Evolutionary conservation across 495 filamentous ascomycete genomes (phyloP).

Genomic region (Tuber borchii): DNA sequence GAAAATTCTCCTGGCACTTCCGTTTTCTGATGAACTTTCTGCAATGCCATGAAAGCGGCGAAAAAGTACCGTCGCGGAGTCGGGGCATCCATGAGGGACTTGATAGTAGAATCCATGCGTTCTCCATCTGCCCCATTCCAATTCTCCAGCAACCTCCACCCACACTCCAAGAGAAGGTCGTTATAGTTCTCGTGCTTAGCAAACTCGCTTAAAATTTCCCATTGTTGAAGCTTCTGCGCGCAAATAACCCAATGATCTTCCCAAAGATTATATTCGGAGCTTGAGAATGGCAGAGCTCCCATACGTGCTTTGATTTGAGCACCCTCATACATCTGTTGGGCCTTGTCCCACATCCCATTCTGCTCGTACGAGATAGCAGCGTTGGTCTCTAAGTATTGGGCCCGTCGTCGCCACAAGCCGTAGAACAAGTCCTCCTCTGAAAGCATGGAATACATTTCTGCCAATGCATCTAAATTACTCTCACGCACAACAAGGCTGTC

Average conservation of each 20-base stretch:
- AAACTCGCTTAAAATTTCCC: slow-evolving; percentile 94
- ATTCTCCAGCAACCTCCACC: slow-evolving; percentile 86
- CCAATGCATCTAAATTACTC: slow-evolving; percentile 86
- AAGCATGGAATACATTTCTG: slow-evolving; percentile 80
- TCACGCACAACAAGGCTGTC: slow-evolving; percentile 78
- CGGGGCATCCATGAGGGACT: slow-evolving; percentile 92
- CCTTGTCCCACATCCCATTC: slow-evolving; percentile 98
- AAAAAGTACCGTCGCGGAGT: slow-evolving; percentile 91
- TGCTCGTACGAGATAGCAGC: slow-evolving; percentile 95
- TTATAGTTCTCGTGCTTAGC: slow-evolving; percentile 99
- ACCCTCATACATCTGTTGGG: slow-evolving; percentile 88
- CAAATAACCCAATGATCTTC: slow-evolving; percentile 98
- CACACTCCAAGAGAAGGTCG: slow-evolving; percentile 88
- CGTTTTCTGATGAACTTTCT: slow-evolving; percentile 84
- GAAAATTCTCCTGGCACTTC: slow-evolving; percentile 76
- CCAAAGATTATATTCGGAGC: slow-evolving; percentile 97
- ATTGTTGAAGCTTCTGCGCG: slow-evolving; percentile 96
- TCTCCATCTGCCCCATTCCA: slow-evolving; percentile 85
- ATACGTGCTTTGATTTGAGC: slow-evolving; percentile 96
- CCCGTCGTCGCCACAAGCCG: slow-evolving; percentile 90
- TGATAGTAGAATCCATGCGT: slow-evolving; percentile 80
- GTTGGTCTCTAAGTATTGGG: slow-evolving; percentile 93
- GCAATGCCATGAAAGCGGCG: slow-evolving; percentile 92
- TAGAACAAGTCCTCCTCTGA: slow-evolving; percentile 97
- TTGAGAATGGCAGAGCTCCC: slow-evolving; percentile 85